Base-by-base conservation (phyloP, 495 filamentous ascomycete genomes). In the Xylaria sp. region DNA sequence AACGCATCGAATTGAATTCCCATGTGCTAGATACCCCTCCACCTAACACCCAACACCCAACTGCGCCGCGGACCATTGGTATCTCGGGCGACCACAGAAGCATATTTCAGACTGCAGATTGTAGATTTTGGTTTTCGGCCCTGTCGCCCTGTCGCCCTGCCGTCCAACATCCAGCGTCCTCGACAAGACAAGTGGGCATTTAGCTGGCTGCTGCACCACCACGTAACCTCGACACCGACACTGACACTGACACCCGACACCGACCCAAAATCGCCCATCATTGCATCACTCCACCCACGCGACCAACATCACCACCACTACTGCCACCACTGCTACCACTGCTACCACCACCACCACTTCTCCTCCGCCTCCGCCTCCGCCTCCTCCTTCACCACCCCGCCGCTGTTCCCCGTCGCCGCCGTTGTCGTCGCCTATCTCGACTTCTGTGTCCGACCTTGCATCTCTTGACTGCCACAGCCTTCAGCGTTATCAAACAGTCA, bases 271-370 rank as follows among this genome's bases (percentile, higher is more conserved):
- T 26, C 57, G 53, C 26, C 70, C 43, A 44, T 50, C 61, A 72
- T 72, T 72, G 70, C 63, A 72, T 71, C 69, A 61, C 69, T 71
- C 70, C 70, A 72, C 70, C 61, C 70, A 72, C 70, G 70, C 70
- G 70, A 70, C 43, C 68, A 70, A 57, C 59, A 71, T 71, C 61
- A 66, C 21, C 59, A 65, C 46, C 37, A 71, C 48, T 17, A 69
- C 44, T 50, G 55, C 64, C 29, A 26, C 37, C 19, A 40, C 55
- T 29, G 33, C 66, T 26, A n/a, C n/a, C n/a, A n/a, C n/a, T n/a
- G n/a, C n/a, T n/a, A n/a, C n/a, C 31, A 50, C 61, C 29, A 26
- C 37, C 19, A 40, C 55, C 41, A 44, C 66, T 26, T 14, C 66
- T n/a, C 29, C 55, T 43, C 43, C 41, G 1, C 52, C 41, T 26